Percentiles rank a stretch among this genome's conserved stretches.
These are phyloP conservation scores for Alternaria sp. DNA, from an alignment of 2,329 filamentous ascomycete species.

Conservation along the genomic window DNA sequence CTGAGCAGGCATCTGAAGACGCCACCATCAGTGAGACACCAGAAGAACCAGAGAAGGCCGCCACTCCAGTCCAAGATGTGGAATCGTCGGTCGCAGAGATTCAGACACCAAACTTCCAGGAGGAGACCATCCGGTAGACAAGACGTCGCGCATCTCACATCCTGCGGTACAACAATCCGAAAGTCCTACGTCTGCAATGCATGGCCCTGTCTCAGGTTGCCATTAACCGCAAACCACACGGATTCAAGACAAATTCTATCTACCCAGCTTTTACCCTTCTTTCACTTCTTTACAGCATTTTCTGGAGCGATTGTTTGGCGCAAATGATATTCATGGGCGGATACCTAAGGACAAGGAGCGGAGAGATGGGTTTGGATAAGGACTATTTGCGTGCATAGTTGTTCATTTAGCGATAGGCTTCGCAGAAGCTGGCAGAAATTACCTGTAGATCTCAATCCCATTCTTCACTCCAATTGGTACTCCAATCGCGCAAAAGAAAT, in stretches of 20 bases:
- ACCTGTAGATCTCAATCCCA: constrained; percentile 29
- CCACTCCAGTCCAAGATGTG: constrained; percentile 28
- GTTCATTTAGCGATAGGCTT: constrained; percentile 17
- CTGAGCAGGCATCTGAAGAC: constrained; percentile 14
- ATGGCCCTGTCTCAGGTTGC: background rate
- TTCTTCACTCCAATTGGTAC: constrained; percentile 19
- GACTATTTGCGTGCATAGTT: constrained; percentile 24
- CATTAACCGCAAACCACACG: background rate
- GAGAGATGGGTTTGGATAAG: constrained; percentile 31
- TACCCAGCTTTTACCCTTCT: constrained; percentile 10
- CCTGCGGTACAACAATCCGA: background rate
- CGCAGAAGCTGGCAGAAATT: constrained; percentile 14
- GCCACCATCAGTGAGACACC: constrained; percentile 12
- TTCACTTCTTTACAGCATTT: constrained; percentile 45
- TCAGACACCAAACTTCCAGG: constrained; percentile 35
- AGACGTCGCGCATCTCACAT: background rate
- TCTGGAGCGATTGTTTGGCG: constrained; percentile 45
- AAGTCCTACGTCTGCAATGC: background rate
- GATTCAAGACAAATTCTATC: constrained; percentile 1
- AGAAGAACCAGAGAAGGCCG: constrained; percentile 18
- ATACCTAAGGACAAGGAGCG: constrained; percentile 33
- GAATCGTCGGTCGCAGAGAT: constrained; percentile 35
- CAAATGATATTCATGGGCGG: constrained; percentile 42
- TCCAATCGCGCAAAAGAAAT: background rate
- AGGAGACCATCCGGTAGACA: constrained; percentile 35